Base-by-base conservation (phyloP, 2,329 filamentous ascomycete genomes). In the Epicoccum sorghinum region DNA sequence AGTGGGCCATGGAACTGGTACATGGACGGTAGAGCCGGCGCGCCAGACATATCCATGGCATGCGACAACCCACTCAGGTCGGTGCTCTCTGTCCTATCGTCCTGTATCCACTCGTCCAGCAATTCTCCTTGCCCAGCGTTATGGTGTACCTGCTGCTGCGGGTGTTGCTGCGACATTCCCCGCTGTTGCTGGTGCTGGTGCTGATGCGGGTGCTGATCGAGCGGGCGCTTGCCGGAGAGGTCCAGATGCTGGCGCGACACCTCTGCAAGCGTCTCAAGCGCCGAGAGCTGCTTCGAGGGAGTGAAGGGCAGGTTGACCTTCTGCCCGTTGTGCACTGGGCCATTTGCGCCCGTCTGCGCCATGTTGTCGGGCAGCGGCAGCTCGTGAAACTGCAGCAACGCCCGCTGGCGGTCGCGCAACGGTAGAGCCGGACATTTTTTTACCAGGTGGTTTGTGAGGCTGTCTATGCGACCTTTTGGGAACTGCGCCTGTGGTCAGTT, bases 381-480 rank as follows among this genome's bases (percentile, higher is more conserved):
- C 60, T 89, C 88, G 69, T 91, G 86, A 14, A 92, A 82, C 60
- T 89, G 85, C 55, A 91, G 79, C 61, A 89, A 83, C 52, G 89
- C 89, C 67, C 89, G 87, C 77, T 91, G 86, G 48, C 90, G 86
- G 69, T 95, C 90, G 53, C 84, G 82, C 58, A 89, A 80, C 59
- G 87, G 85, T 47, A 96, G 87, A 48, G 88, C 89, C 36, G 90
- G 89, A 72, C 93, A 97, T 80, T 89, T 91, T 74, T 93, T 95
- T 47, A 90, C 88, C 51, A 96, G 82, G 70, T 97, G 93, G 58
- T 83, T 87, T 38, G 86, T 89, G 57, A 97, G 78, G 66, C 86
- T 90, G 69, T 97, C 93, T 68, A 91, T 89, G 58, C 93, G 86
- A 57, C 93, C 93, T 72, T 96, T 96, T 59, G 91, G 89, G 60